Percentiles rank a stretch among this genome's conserved stretches.
These are phyloP conservation scores for Aspergillus sclerotiicarbonarius DNA, from an alignment of 495 filamentous ascomycete genomes.

Conservation along the genomic window DNA sequence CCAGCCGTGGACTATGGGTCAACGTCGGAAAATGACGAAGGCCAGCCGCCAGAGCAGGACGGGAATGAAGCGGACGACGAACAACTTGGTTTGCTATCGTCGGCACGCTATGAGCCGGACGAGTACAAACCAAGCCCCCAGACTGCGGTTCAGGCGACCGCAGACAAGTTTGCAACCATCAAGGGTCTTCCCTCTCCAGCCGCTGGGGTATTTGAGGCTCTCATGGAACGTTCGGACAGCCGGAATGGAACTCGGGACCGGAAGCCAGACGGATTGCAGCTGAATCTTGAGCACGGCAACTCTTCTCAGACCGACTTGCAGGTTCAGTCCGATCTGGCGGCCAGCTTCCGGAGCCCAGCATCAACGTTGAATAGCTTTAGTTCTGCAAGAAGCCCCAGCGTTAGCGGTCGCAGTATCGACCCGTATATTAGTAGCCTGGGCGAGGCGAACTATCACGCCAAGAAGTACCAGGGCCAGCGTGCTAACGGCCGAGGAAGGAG, in stretches of 20 bases:
- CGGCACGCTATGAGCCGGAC: conserved; percentile 49
- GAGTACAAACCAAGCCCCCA: conserved; percentile 47
- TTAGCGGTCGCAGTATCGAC: conserved; percentile 67
- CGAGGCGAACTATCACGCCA: conserved; percentile 63
- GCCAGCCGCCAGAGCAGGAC: conserved; percentile 27
- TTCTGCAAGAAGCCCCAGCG: conserved; percentile 51
- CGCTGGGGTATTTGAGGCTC: conserved; percentile 50
- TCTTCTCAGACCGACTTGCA: conserved; percentile 20
- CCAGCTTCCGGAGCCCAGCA: conserved; percentile 48
- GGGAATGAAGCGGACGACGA: conserved; percentile 27
- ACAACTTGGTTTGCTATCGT: conserved; percentile 42
- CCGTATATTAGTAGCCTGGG: conserved; percentile 88
- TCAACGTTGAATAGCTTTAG: conserved; percentile 47
- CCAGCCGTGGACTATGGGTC: conserved; percentile 47
- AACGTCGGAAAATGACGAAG: conserved; percentile 44
- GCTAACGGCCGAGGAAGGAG: conserved; percentile 57
- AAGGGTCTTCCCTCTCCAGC: conserved; percentile 61
- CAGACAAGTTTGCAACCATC: conserved; percentile 40
- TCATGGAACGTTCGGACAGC: conserved; percentile 57
- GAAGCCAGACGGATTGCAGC: conserved; percentile 78
- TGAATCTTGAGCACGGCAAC: conserved; percentile 64
- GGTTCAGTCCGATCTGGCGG: conserved; percentile 24
- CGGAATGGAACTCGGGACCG: conserved; percentile 74
- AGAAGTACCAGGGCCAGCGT: conserved; percentile 51
- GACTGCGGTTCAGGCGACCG: conserved; percentile 48